phyloP scores from a whole-genome alignment of 2,329 filamentous ascomycete genomes.

The Xylaria hypoxylon region DNA sequence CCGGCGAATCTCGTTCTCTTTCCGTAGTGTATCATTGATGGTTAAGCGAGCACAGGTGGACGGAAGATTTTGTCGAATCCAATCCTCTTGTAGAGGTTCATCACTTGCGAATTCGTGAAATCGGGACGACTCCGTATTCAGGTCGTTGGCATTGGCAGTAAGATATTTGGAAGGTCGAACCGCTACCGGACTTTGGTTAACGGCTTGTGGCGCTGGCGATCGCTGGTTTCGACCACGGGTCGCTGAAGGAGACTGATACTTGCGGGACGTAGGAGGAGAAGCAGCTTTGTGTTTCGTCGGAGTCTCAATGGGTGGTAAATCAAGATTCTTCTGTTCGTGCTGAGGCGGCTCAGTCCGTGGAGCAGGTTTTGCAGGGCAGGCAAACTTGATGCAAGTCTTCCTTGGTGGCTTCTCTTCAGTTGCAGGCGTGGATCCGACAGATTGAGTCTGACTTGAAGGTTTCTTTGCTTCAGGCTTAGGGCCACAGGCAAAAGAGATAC shows the following conservation, averaged over 20 bases:
- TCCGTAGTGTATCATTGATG: slow-evolving; percentile 87
- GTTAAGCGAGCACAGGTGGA: slow-evolving; percentile 79
- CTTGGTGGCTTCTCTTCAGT: slow-evolving; percentile 57
- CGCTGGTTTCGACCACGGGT: slow-evolving; percentile 44
- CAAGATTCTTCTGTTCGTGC: slow-evolving; percentile 40
- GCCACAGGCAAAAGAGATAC: slow-evolving; percentile 91
- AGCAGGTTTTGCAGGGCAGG: slow-evolving; percentile 69
- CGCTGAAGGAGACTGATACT: slow-evolving; percentile 49
- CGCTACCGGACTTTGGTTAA: slow-evolving; percentile 55
- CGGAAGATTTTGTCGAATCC: slow-evolving; percentile 78
- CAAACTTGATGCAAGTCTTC: slow-evolving; percentile 79
- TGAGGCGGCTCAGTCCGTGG: slow-evolving; percentile 56
- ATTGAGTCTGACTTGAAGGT: slow-evolving; percentile 55
- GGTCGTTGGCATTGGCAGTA: slow-evolving; percentile 62
- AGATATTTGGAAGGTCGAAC: slow-evolving; percentile 61
- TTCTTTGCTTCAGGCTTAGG: slow-evolving; percentile 67
- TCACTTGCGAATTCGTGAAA: slow-evolving; percentile 96
- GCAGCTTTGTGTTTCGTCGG: slow-evolving; percentile 36
- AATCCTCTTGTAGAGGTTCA: slow-evolving; percentile 85
- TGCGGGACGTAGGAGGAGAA: slow-evolving; percentile 45
- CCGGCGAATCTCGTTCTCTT: slow-evolving; percentile 88
- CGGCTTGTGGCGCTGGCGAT: slow-evolving; percentile 52
- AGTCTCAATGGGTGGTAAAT: slow-evolving; percentile 22
- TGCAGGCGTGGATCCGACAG: slow-evolving; percentile 50
- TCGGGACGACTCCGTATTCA: slow-evolving; percentile 67